Evolutionary conservation across 345 rosid species (phyloP).

Genomic region (Heritiera littoralis): DNA sequence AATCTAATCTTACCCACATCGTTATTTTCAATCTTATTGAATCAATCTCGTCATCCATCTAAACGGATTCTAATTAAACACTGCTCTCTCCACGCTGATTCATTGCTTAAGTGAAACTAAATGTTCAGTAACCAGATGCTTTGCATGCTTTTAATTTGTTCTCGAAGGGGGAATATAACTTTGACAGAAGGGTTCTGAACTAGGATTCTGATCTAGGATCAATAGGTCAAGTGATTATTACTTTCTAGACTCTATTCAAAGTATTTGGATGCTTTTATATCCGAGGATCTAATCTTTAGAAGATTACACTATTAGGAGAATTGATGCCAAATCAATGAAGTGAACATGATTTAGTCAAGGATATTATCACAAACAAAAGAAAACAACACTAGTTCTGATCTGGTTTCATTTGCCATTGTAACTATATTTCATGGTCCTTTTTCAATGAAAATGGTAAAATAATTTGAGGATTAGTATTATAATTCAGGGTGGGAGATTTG

Average conservation of each 20-base stretch:
- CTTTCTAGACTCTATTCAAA: not conserved
- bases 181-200: not conserved
- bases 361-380: not conserved
- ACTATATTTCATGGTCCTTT: not conserved
- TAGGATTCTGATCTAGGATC: not conserved
- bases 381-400: not conserved
- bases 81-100: not conserved
- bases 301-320: not conserved
- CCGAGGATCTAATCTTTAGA: not conserved
- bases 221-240: not conserved
- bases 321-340: not conserved
- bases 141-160: not conserved
- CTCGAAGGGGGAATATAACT: not conserved
- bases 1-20: too few species aligned
- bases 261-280: not conserved
- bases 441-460: not conserved
- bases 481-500: conserved; percentile 3
- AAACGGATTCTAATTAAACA: not conserved
- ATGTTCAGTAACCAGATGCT: not conserved
- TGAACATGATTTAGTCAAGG: not conserved
- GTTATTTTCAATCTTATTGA: too few species aligned
- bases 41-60: too few species aligned
- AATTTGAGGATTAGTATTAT: not conserved
- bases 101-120: not conserved
- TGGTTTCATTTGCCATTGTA: not conserved